These are phyloP conservation scores for Calonectria hongkongensis DNA, from an alignment of 2,329 filamentous ascomycete species.

Conservation along the genomic window DNA sequence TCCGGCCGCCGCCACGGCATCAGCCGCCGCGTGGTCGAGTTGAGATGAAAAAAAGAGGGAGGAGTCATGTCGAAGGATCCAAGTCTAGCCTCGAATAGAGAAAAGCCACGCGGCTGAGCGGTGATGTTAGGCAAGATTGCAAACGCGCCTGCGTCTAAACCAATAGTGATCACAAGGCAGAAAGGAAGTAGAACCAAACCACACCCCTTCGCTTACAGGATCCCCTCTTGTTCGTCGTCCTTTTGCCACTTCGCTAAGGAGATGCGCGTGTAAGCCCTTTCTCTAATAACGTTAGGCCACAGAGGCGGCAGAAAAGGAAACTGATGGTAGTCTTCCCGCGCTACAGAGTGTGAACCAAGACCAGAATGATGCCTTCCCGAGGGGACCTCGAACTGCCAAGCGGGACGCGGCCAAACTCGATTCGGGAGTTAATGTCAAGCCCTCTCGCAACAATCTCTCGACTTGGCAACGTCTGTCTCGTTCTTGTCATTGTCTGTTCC, in stretches of 20 bases:
- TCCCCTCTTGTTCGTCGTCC: background rate
- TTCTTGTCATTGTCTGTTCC: background rate
- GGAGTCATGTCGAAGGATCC: background rate
- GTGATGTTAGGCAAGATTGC: background rate
- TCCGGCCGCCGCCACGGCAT: conserved; percentile 1
- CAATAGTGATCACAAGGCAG: background rate
- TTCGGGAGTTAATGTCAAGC: conserved; percentile 7
- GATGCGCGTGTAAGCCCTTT: background rate
- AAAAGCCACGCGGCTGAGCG: conserved; percentile 2
- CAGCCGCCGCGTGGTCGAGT: background rate
- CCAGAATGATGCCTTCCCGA: conserved; percentile 5
- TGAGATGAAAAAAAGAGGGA: background rate
- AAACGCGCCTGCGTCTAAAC: background rate
- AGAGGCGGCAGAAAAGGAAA: background rate
- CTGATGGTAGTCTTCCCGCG: background rate
- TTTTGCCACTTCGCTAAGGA: background rate
- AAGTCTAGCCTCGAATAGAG: background rate
- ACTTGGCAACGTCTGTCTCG: conserved; percentile 15
- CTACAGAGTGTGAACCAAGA: background rate
- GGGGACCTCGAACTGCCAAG: conserved; percentile 19
- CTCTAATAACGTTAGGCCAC: background rate
- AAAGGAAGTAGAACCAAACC: background rate
- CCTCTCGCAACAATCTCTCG: conserved; percentile 17
- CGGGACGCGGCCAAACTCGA: background rate
- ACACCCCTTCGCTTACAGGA: conserved; percentile 5